A percentile compares a stretch with the other conserved stretches of the same genome.
Evolutionary conservation across 2,329 filamentous ascomycete species (phyloP).

Genomic region (Fusarium coffeatum): DNA sequence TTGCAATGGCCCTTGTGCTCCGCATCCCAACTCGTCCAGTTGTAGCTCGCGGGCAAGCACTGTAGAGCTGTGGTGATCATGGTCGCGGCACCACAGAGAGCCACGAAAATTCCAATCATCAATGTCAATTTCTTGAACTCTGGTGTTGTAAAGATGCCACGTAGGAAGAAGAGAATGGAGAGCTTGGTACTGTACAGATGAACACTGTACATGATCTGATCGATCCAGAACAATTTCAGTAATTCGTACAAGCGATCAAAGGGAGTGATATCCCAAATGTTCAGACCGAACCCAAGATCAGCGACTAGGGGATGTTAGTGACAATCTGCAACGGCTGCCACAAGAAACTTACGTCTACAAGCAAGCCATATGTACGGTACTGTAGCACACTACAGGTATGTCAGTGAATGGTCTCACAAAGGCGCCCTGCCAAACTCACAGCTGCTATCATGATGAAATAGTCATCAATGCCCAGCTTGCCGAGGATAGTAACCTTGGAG

Average conservation of each 20-base stretch:
- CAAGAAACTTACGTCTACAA: slow-evolving; percentile 11
- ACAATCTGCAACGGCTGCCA: too few relatives aligned
- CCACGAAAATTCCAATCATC: slow-evolving; percentile 21
- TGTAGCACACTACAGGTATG: slow-evolving; percentile 13
- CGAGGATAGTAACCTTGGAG: slow-evolving; percentile 28
- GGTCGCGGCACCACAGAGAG: slow-evolving; percentile 17
- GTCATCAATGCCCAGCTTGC: slow-evolving; percentile 27
- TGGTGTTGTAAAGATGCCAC: slow-evolving; percentile 21
- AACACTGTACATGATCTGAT: slow-evolving; percentile 40
- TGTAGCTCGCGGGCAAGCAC: slow-evolving; percentile 32
- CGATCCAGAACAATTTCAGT: slow-evolving; percentile 37
- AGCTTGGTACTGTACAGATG: slow-evolving; percentile 40
- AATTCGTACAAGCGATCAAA: slow-evolving; percentile 32
- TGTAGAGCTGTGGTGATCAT: slow-evolving; percentile 33
- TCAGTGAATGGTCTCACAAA: neutral
- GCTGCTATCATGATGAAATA: slow-evolving; percentile 29
- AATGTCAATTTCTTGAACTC: slow-evolving; percentile 22
- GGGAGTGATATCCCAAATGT: slow-evolving; percentile 33
- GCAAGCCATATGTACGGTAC: slow-evolving; percentile 33
- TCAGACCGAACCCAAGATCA: slow-evolving; percentile 34
- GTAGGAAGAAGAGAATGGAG: slow-evolving; percentile 35
- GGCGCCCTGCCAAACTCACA: neutral
- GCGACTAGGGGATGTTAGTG: slow-evolving; percentile 10
- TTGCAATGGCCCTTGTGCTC: slow-evolving; percentile 32
- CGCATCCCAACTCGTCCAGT: slow-evolving; percentile 36